Conservation (phyloP, 2,329 filamentous ascomycete genomes). For the Beauveria caledonica region DNA sequence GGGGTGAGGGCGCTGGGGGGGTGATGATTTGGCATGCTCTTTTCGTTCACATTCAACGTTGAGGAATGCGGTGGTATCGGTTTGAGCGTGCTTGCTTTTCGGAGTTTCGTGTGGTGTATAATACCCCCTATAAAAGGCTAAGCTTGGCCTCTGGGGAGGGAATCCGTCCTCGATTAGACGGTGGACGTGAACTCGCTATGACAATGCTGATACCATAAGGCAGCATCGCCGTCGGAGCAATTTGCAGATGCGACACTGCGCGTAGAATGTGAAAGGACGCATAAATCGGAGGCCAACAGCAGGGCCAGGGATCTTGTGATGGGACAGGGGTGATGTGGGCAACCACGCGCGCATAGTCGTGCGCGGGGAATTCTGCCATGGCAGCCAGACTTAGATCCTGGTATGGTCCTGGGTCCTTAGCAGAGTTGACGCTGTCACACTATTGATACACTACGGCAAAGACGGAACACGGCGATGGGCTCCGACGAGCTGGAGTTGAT, state of each 20-base stretch:
- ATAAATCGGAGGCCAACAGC: too few species aligned
- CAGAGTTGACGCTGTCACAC: background rate
- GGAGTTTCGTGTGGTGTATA: conserved; percentile 1
- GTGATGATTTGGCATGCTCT: conserved; percentile 7
- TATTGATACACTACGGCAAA: background rate
- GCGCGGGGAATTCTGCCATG: background rate
- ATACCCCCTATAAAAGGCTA: background rate
- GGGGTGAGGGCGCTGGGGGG: conserved; percentile 44
- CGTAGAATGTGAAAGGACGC: background rate
- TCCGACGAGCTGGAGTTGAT: background rate
- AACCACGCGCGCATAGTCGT: background rate
- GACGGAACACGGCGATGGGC: background rate
- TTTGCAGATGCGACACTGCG: background rate
- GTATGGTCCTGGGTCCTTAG: background rate
- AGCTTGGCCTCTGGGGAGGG: background rate
- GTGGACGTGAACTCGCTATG: too few species aligned
- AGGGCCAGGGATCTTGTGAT: background rate
- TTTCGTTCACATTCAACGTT: background rate
- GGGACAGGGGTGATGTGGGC: background rate
- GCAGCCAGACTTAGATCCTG: background rate
- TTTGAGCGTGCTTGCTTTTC: background rate
- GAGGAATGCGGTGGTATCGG: background rate
- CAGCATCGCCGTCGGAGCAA: background rate
- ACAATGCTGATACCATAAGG: background rate
- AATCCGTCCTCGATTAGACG: background rate